Base-by-base conservation (phyloP, 2,329 filamentous ascomycete species). In the Calonectria henricotiae region DNA sequence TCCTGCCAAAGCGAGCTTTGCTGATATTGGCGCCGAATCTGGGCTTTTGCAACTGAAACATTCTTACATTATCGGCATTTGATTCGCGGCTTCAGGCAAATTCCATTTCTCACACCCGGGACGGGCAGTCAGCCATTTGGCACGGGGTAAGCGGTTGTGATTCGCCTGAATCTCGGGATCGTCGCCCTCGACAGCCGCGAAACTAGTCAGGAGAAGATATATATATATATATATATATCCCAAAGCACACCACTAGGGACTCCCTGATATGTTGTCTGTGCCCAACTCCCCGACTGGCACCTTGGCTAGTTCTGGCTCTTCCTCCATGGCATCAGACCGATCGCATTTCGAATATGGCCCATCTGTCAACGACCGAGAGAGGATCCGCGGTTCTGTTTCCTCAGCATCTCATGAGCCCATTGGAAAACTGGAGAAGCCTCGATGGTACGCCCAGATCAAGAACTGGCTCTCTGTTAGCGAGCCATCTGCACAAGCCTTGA, bases 391-490 rank as follows among this genome's bases (percentile, higher is more conserved):
- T 46, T 74, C 70, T 9, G 54, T 73, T 9, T 71, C 41, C 35
- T 66, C 71, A 6, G 44, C 67, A 13, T 71, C 65, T 65, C 49
- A 41, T 49, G 63, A 39, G 32, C 71, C 49, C 41, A 79, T 79
- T 39, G 63, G 75, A 32, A 82, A 79, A 64, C 65, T 54, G 20
- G 80, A 78, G 62, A 79, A 80, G 37, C 69, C 74, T n/a, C 68
- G 75, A 43, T 87, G 85, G 83, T 67, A 86, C 25, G 78, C 78
- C 7, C 83, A 85, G 32, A 76, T 87, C 58, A 89, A 86, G 69
- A 82, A 80, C 51, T 89, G 87, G 87, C 76, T 88, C 8, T 81
- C 81, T 1, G 81, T 83, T 25, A 86, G 83, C 58, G 87, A 89
- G 71, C 87, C 87, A 12, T 88, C 87, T 0, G 81, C 82, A 1